phyloP scores from a whole-genome alignment of 208 protist genomes.

The Crithidia mellificae region DNA sequence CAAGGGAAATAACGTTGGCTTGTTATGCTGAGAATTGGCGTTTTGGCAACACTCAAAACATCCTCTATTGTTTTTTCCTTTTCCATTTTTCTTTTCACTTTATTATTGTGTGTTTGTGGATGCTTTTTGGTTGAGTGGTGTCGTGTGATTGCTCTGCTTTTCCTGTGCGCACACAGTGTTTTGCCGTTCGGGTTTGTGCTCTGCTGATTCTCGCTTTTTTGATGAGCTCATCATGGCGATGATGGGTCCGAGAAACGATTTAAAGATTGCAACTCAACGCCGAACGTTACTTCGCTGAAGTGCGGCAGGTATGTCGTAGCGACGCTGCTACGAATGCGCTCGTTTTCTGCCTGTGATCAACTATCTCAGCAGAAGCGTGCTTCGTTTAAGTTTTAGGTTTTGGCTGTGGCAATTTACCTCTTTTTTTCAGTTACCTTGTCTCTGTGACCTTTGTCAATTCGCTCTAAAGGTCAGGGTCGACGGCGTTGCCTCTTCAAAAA shows the following conservation, averaged over 20 bases:
- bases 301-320: conserved; percentile 1
- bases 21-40: conserved; percentile 9
- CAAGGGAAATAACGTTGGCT: conserved; percentile 11
- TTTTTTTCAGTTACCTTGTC: too few relatives aligned
- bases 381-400: background rate
- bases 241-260: too few relatives aligned
- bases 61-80: conserved; percentile 1
- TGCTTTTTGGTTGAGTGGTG: background rate
- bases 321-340: conserved; percentile 3
- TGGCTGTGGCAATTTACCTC: too few relatives aligned
- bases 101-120: background rate
- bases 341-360: background rate
- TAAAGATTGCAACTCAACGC: too few relatives aligned
- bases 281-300: background rate
- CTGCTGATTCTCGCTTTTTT: too few relatives aligned
- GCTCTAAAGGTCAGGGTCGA: too few relatives aligned
- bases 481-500: too few relatives aligned
- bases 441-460: too few relatives aligned
- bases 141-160: background rate
- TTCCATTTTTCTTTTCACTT: conserved; percentile 1
- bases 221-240: background rate
- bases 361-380: background rate
- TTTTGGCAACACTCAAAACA: background rate
- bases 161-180: background rate
- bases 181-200: background rate